Percentiles rank a stretch among this genome's conserved stretches.
Evolutionary conservation across 192 early-diverging fungal genomes (phyloP).

Genomic region (Coemansia sp.): DNA sequence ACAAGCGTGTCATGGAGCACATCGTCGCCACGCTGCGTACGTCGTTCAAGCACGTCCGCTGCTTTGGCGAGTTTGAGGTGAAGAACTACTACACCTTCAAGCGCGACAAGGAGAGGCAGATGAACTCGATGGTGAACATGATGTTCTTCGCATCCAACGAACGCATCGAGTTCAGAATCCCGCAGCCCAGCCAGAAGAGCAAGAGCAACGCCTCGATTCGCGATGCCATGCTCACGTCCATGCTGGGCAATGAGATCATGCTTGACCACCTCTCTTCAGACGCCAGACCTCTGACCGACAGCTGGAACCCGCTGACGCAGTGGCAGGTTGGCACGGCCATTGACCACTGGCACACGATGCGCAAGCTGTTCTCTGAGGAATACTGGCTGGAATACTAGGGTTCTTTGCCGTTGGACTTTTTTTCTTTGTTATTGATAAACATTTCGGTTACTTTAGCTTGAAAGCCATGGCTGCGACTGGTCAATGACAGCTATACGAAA

Average conservation of each 20-base stretch:
- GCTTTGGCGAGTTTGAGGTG: conserved; percentile 61
- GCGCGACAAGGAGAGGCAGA: not conserved
- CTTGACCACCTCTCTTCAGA: conserved; percentile 37
- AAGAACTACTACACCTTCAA: conserved; percentile 35
- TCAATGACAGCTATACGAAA: no score
- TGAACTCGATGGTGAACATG: conserved; percentile 61
- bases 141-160: conserved; percentile 63
- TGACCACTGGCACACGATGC: conserved; percentile 77
- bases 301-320: conserved; percentile 60
- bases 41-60: conserved; percentile 67
- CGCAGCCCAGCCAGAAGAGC: not conserved
- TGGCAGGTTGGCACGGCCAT: conserved; percentile 61
- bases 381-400: conserved; percentile 74
- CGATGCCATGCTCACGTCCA: conserved; percentile 42
- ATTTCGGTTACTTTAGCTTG: no score
- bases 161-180: conserved; percentile 52
- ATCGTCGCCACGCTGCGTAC: conserved; percentile 64
- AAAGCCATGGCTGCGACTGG: no score
- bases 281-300: conserved; percentile 62
- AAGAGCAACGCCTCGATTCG: conserved; percentile 17
- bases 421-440: conserved; percentile 2
- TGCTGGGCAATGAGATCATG: conserved; percentile 56
- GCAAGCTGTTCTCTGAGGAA: conserved; percentile 62
- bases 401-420: not conserved
- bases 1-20: conserved; percentile 58